These are phyloP conservation scores for Carex arenaria DNA, from an alignment of 202 grass and related monocot genomes.

Conservation along the genomic window DNA sequence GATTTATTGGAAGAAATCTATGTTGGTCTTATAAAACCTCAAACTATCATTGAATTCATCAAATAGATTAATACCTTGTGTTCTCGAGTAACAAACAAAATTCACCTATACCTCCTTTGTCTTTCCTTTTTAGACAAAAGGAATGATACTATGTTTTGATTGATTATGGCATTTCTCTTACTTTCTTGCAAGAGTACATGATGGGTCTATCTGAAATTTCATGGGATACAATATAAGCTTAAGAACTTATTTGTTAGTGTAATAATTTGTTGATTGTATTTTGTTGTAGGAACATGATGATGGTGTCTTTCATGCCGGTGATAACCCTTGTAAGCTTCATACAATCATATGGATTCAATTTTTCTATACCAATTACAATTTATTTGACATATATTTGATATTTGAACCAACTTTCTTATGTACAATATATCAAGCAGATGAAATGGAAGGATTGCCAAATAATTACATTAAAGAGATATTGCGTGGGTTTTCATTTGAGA, in stretches of 20 bases:
- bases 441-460: conserved; percentile 46
- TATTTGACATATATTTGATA: conserved; percentile 36
- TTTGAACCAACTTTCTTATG: conserved; percentile 2
- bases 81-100: neutral
- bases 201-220: neutral
- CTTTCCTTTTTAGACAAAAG: neutral
- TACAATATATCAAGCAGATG: neutral
- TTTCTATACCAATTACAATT: conserved; percentile 14
- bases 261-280: conserved; percentile 3
- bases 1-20: conserved; percentile 15
- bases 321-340: conserved; percentile 5
- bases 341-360: conserved; percentile 7
- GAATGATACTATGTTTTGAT: neutral
- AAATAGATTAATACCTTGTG: conserved; percentile 6
- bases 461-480: conserved; percentile 71
- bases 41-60: conserved; percentile 39
- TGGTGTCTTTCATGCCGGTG: neutral
- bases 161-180: neutral
- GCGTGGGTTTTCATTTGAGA: conserved; percentile 51
- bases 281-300: conserved; percentile 11
- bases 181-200: neutral
- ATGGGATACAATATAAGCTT: neutral
- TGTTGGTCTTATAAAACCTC: conserved; percentile 36
- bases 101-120: neutral
- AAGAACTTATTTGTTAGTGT: conserved; percentile 1